Base-by-base conservation (phyloP, 257 asterid genomes). In the Solanum pennellii region DNA sequence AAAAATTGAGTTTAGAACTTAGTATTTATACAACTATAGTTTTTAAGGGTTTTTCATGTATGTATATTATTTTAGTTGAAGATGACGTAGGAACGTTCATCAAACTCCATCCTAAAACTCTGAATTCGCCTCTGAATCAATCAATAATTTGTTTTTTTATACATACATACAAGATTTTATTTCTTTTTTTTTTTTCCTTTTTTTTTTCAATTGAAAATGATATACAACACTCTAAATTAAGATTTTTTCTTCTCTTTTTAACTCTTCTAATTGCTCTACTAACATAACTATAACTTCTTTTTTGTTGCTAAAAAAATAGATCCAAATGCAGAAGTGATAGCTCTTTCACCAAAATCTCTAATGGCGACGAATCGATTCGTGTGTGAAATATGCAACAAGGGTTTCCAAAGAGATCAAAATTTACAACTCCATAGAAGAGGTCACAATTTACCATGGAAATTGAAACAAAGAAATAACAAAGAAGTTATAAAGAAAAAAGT, bases 271-370 rank as follows among this genome's bases (percentile, higher is more conserved):
- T 35, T 52, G 62, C n/a, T 52, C 62, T 52, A 52, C 62, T 52
- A 52, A 52, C 62, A 18, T 52, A 18, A 52, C 62, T 37, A 37
- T 7, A 52, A 18, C n/a, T 52, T 52, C 7, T 52, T 52, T 52
- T 52, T 49, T 23, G 44, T 86, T 37, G 49, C 10, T 39, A 15
- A 25, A n/a, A 20, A 56, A 88, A 79, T 90, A 95, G 99, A 96
- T 96, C 99, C 99, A 74, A 98, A 96, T 91, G 98, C 98, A 41
- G 98, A 96, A 87, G 98, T 96, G 89, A 91, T 96, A 88, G 97
- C 98, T 2, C 94, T 96, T 0, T 96, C 99, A 8, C 98, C 98
- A 0, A 95, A 93, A 89, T 95, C 98, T 0, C 91, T 96, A 62
- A 96, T 95, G 99, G 98, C 98, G 25, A 96, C 99, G 8, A 96